Base-by-base conservation (phyloP, 148 eudicot species). In the Talinum fruticosum region DNA sequence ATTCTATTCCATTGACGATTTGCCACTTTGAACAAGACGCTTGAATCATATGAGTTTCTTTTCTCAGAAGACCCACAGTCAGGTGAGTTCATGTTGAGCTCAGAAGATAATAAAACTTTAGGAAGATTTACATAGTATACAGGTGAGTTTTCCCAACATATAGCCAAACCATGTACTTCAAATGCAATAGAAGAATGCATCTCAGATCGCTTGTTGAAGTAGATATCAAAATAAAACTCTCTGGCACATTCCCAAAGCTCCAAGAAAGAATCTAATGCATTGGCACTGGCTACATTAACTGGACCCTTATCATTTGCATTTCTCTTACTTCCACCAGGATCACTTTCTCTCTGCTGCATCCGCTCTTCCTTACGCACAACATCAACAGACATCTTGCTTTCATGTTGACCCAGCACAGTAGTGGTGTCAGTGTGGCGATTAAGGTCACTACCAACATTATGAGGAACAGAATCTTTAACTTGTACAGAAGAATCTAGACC, bases 91-190 rank as follows among this genome's bases (percentile, higher is more conserved):
- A 57, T 76, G 76, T 69, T 84, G 59, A 76, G 78, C 76, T 75
- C 85, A 76, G 81, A 80, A 67, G 82, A 85, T 66, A 88, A 79
- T 33, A 96, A 85, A 82, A 88, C 93, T 89, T 89, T 96, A 5
- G 90, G 88, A 87, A 96, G 84, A 86, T 86, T 91, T 18, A 96
- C 72, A 86, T 91, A 93, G 83, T 91, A 93, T 30, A 93, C 97
- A 8, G 97, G 92, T 79, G 97, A 96, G 80, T 81, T 80, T 61
- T 86, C 92, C 99, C 99, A 96, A 81, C 97, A 93, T 69, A 96
- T 81, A 76, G 99, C 97, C 49, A 96, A 79, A 66, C 99, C 99
- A 51, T 87, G 93, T 76, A 96, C 81, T 82, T 96, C 99, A 78
- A 85, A 93, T 67, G 93, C 84, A 72, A 83, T 69, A 62, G 71